Evolutionary conservation across 495 filamentous ascomycete species (phyloP).

Genomic region (Tuber indicum): DNA sequence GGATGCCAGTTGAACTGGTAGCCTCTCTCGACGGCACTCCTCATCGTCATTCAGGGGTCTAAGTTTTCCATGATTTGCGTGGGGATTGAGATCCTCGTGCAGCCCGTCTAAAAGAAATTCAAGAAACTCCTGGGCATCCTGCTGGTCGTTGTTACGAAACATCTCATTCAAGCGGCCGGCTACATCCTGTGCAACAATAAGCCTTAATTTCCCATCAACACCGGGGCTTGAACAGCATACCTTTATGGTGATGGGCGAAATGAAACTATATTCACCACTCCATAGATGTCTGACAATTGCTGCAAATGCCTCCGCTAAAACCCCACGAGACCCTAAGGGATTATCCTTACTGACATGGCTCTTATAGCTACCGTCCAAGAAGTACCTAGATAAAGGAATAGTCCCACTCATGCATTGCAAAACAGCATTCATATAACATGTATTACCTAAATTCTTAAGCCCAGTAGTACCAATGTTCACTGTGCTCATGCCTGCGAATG

Average conservation of each 20-base stretch:
- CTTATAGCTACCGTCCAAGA: slow-evolving; percentile 52
- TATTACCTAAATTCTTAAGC: slow-evolving; percentile 69
- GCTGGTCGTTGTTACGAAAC: slow-evolving; percentile 54
- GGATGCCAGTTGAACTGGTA: slow-evolving; percentile 56
- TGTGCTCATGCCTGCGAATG: slow-evolving; percentile 32
- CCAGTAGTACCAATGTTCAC: slow-evolving; percentile 53
- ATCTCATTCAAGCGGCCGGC: slow-evolving; percentile 40
- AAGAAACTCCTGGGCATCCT: slow-evolving; percentile 75
- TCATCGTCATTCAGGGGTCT: slow-evolving; percentile 56
- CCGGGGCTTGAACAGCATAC: slow-evolving; percentile 45
- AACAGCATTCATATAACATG: slow-evolving; percentile 86
- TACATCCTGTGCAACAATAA: slow-evolving; percentile 42
- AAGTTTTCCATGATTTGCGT: slow-evolving; percentile 55
- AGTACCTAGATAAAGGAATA: slow-evolving; percentile 61
- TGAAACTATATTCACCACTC: slow-evolving; percentile 53
- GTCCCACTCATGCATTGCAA: slow-evolving; percentile 79
- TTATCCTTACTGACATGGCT: slow-evolving; percentile 51
- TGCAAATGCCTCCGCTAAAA: slow-evolving; percentile 68
- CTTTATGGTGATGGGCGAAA: slow-evolving; percentile 58
- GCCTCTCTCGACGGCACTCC: slow-evolving; percentile 57
- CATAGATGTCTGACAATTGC: slow-evolving; percentile 69
- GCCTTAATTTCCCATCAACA: slow-evolving; percentile 28
- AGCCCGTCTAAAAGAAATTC: slow-evolving; percentile 64
- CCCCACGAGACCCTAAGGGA: slow-evolving; percentile 66
- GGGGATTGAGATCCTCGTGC: slow-evolving; percentile 68